These are phyloP conservation scores for Fusarium goolgardi DNA, from an alignment of 2,329 filamentous ascomycete genomes.

Conservation along the genomic window DNA sequence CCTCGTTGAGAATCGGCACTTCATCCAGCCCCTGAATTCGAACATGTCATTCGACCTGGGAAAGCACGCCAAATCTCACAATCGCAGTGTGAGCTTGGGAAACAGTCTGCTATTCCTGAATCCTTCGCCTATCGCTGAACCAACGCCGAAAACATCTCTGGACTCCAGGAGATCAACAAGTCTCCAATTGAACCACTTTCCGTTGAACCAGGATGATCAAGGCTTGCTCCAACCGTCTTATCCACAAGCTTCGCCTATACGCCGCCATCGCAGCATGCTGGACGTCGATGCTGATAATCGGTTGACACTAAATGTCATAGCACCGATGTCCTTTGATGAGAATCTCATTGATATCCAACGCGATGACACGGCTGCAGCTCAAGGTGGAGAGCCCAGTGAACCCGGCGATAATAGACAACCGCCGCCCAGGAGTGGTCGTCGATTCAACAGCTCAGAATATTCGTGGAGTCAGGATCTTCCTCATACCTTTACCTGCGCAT, in stretches of 20 bases:
- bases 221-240: slow-evolving; percentile 12
- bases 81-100: slow-evolving; percentile 63
- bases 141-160: slow-evolving; percentile 25
- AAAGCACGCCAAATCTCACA: slow-evolving; percentile 58
- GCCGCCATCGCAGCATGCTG: slow-evolving; percentile 65
- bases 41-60: slow-evolving; percentile 58
- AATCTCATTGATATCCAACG: slow-evolving; percentile 51
- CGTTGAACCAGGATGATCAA: slow-evolving; percentile 24
- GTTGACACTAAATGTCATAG: slow-evolving; percentile 58
- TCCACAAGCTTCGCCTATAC: slow-evolving; percentile 37
- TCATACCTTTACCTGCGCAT: slow-evolving; percentile 37
- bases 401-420: neutral
- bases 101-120: slow-evolving; percentile 40
- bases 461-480: slow-evolving; percentile 54
- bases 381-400: slow-evolving; percentile 4
- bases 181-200: slow-evolving; percentile 28
- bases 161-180: slow-evolving; percentile 52
- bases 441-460: slow-evolving; percentile 22
- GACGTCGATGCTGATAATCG: slow-evolving; percentile 58
- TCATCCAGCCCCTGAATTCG: slow-evolving; percentile 44
- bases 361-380: slow-evolving; percentile 34
- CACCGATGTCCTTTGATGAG: slow-evolving; percentile 61
- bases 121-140: slow-evolving; percentile 29
- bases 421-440: neutral
- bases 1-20: slow-evolving; percentile 40